A percentile compares a stretch with the other conserved stretches of the same genome.
Evolutionary conservation across 371 early-diverging fungal genomes (phyloP).

Genomic region (Sporodiniella umbellata): DNA sequence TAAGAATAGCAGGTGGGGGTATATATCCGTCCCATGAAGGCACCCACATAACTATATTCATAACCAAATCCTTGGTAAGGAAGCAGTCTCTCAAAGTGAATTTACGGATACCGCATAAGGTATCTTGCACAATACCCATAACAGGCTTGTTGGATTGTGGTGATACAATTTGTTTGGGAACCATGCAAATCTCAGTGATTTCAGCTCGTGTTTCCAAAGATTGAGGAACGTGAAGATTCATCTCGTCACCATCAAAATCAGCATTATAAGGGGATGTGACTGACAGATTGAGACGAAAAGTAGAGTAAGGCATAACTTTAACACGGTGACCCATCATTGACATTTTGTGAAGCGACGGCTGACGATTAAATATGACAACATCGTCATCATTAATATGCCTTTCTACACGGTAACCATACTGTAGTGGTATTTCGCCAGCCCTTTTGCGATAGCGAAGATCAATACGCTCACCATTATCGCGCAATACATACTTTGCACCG

Average conservation of each 20-base stretch:
- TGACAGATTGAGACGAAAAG: slow-evolving; percentile 98
- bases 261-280: slow-evolving; percentile 99
- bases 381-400: slow-evolving; percentile 97
- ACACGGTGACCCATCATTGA: slow-evolving; percentile 99
- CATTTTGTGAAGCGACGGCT: slow-evolving; percentile 99
- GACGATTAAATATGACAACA: slow-evolving; percentile 99
- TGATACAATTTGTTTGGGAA: slow-evolving; percentile 97
- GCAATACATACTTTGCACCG: slow-evolving; percentile 98
- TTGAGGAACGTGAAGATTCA: slow-evolving; percentile 99
- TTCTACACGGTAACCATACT: slow-evolving; percentile 95
- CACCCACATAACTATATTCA: slow-evolving; percentile 95
- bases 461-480: slow-evolving; percentile 96
- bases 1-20: slow-evolving; percentile 92
- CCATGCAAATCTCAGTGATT: slow-evolving; percentile 94
- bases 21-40: slow-evolving; percentile 94
- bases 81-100: slow-evolving; percentile 97
- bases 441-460: slow-evolving; percentile 92
- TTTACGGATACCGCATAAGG: slow-evolving; percentile 94
- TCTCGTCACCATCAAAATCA: slow-evolving; percentile 99
- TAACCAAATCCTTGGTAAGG: slow-evolving; percentile 83
- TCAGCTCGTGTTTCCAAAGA: slow-evolving; percentile 95
- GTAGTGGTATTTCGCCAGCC: slow-evolving; percentile 85
- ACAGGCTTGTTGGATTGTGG: slow-evolving; percentile 99
- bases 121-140: slow-evolving; percentile 99
- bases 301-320: slow-evolving; percentile 98